Evolutionary conservation across 2,329 filamentous ascomycete species (phyloP).

Genomic region (Venturia nashicola): DNA sequence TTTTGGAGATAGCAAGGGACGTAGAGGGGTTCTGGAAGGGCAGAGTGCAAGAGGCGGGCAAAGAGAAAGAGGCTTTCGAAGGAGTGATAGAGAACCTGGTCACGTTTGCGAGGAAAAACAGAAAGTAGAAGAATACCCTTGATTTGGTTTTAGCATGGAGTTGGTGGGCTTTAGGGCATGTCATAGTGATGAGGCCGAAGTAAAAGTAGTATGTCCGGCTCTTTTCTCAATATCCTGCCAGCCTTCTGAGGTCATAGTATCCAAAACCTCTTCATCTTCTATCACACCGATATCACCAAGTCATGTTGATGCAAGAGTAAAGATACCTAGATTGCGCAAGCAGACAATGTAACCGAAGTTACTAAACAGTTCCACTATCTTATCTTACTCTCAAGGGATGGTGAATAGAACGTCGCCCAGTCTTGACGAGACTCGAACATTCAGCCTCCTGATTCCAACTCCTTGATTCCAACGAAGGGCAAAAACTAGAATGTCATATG

Average conservation of each 20-base stretch:
- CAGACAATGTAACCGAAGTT: too few species aligned
- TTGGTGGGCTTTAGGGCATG: not conserved
- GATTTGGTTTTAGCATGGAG: not conserved
- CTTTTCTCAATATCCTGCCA: not conserved
- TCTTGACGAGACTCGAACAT: too few species aligned
- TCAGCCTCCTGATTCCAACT: too few species aligned
- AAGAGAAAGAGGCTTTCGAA: constrained; percentile 87
- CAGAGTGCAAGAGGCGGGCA: constrained; percentile 71
- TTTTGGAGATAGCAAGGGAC: constrained; percentile 57
- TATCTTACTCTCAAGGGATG: too few species aligned
- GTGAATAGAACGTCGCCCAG: too few species aligned
- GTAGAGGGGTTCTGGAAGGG: constrained; percentile 83
- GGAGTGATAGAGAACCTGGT: constrained; percentile 95
- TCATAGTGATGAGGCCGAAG: not conserved
- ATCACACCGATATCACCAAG: too few species aligned
- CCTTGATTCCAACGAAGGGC: too few species aligned
- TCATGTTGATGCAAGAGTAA: too few species aligned
- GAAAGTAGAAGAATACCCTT: constrained; percentile 43
- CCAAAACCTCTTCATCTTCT: not conserved
- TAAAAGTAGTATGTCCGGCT: not conserved
- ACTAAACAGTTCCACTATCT: too few species aligned
- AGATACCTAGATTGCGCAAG: too few species aligned
- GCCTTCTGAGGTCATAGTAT: not conserved
- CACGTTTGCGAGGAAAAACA: constrained; percentile 74
- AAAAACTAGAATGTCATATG: too few species aligned